Conservation (phyloP, 768 basidiomycete genomes). For the Suillus placidus region DNA sequence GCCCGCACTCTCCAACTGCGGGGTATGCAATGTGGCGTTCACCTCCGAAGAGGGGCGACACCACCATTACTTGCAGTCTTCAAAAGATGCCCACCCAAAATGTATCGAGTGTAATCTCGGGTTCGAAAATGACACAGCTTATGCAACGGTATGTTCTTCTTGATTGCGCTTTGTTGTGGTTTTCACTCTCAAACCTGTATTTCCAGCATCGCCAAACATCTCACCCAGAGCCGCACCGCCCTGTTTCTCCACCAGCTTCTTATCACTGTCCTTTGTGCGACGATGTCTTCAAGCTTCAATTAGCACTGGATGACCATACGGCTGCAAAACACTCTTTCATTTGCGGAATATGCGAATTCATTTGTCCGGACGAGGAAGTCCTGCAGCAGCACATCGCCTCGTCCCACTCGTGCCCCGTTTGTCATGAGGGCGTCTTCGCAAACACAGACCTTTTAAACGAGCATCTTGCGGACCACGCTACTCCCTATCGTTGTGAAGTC, state of each 20-base stretch:
- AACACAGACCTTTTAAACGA: constrained; percentile 27
- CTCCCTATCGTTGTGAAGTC: constrained; percentile 26
- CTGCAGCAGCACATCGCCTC: constrained; percentile 32
- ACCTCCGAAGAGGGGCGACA: constrained; percentile 39
- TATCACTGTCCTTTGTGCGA: background rate
- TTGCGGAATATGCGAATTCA: constrained; percentile 1
- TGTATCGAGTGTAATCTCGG: constrained; percentile 38
- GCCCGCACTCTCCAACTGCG: constrained; percentile 25
- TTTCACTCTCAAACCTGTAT: background rate
- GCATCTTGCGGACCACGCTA: constrained; percentile 34
- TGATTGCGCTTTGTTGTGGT: background rate
- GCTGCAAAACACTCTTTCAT: background rate
- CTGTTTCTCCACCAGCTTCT: constrained; percentile 1
- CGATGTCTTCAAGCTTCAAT: background rate
- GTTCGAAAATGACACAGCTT: constrained; percentile 36
- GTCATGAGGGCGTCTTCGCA: constrained; percentile 34
- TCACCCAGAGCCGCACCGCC: background rate
- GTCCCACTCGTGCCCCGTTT: constrained; percentile 35
- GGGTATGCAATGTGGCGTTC: constrained; percentile 23
- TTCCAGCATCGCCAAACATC: constrained; percentile 3
- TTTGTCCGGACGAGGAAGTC: background rate
- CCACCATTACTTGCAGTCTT: constrained; percentile 42
- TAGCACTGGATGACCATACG: constrained; percentile 2
- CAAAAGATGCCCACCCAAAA: constrained; percentile 37
- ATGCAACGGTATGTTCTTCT: constrained; percentile 31